Base-by-base conservation (phyloP, 2,329 filamentous ascomycete species). In the Lachnellula arida region DNA sequence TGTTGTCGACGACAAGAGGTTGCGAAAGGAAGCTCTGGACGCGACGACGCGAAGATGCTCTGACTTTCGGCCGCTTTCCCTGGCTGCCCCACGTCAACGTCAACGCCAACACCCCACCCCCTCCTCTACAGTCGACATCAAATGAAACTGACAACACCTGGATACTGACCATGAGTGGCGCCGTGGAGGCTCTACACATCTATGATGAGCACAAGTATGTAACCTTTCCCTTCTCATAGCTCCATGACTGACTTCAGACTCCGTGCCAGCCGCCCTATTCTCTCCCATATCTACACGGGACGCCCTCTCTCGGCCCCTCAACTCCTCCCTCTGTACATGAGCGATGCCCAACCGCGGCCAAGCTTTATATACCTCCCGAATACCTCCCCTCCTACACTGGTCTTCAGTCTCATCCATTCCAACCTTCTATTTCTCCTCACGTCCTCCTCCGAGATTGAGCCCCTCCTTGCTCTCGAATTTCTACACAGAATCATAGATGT, bases 161-260 rank as follows among this genome's bases (percentile, higher is more conserved):
- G 37, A 48, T 25, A 43, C 49, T 55, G 54, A 85, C 74, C 71
- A 93, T 92, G 88, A 89, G 82, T 76, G 85, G 90, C 76, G 85
- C 89, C 70, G 89, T 99, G 70, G 93, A 97, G 79, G 94, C 93
- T 71, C 80, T 99, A 69, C 93, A 97, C 78, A 91, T 99, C 72
- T 97, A 89, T 74, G 92, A 97, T 82, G 92, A 97, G 78, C 85
- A 92, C 75, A 91, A 92, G 92, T 96, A 77, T 69, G 81, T 53
- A 58, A 56, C 43, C 40, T 47, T 40, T 67, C 51, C 34, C 43
- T 54, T 56, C 48, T n/a, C 15, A 32, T 17, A 50, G 42, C 28
- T 39, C 7, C 55, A 15, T 37, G 37, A 65, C 70, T 72, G 55
- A 63, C 46, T 14, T 34, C 46, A 35, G 39, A 40, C 37, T 28